Base-by-base conservation (phyloP, 306 rosid genomes). In the Psophocarpus tetragonolobus region DNA sequence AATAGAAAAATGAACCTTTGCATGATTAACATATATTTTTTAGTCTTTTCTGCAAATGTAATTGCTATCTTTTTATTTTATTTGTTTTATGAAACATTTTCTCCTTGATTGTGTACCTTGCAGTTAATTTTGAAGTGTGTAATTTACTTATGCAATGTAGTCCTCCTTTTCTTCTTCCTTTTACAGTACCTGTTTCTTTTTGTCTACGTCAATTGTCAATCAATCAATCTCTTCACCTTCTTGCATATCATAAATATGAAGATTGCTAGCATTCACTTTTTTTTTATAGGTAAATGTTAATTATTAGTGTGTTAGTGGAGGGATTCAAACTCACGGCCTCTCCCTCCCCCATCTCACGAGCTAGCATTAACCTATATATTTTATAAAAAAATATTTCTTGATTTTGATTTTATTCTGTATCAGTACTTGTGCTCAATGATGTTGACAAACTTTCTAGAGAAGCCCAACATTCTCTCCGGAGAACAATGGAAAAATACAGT, bases 401-500 rank as follows among this genome's bases (percentile, higher is more conserved):
- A 13, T 42, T 62, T n/a, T 73, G 26, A 35, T 84, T 58, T 79
- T 77, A 14, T 84, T 51, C 48, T 8, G 75, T 83, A 15, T 33
- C 90, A 95, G 98, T 95, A 9, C 82, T 92, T 36, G 93, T 95
- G 68, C 93, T 92, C 53, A 95, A 92, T 81, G 97, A 95, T 47
- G 97, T 95, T 51, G 97, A 92, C 92, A 95, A 92, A 53, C 97
- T 92, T 64, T 92, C 97, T 20, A 85, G 96, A 81, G 98, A 95
- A 86, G 98, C 97, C 14, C 97, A 95, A 23, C 95, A 92, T 83
- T 95, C 97, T 81, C 97, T 92, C 7, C 86, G 98, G 54, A 87
- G 97, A 89, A 95, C 98, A 3, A 95, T 91, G 97, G 98, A 95
- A 81, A 95, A 95, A 81, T 95, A 92, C 79, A 95, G 96, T 53